Evolutionary conservation across 2,329 filamentous ascomycete genomes (phyloP).

Genomic region (Catunica adiposa): DNA sequence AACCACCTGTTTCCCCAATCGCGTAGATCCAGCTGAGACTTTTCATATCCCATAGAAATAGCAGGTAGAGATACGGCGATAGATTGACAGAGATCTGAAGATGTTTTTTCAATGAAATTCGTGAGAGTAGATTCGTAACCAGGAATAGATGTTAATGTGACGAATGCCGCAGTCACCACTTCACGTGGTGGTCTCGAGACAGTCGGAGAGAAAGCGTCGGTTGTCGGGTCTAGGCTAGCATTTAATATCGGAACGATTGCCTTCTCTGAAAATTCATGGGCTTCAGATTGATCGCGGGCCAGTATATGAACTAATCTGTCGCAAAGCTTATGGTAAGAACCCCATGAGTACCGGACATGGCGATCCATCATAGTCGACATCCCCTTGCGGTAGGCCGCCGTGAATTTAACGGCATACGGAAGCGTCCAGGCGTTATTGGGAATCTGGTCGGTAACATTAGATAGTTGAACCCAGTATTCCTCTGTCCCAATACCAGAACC

Average conservation of each 20-base stretch:
- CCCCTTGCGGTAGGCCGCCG: slow-evolving; percentile 53
- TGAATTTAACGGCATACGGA: slow-evolving; percentile 41
- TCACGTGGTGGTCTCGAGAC: slow-evolving; percentile 10
- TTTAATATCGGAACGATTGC: slow-evolving; percentile 38
- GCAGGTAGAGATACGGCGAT: slow-evolving; percentile 66
- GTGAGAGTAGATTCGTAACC: slow-evolving; percentile 3
- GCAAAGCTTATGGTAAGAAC: slow-evolving; percentile 51
- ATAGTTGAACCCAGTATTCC: slow-evolving; percentile 57
- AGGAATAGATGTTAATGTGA: background rate
- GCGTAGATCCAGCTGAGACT: slow-evolving; percentile 53
- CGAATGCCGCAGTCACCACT: slow-evolving; percentile 9
- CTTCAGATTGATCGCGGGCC: slow-evolving; percentile 25
- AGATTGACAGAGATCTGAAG: slow-evolving; percentile 42
- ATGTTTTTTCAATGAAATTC: slow-evolving; percentile 21
- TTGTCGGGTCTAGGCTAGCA: slow-evolving; percentile 33
- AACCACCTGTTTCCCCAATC: slow-evolving; percentile 54
- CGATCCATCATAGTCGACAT: slow-evolving; percentile 61
- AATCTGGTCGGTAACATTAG: slow-evolving; percentile 44
- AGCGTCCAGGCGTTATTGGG: slow-evolving; percentile 27
- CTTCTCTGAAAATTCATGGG: slow-evolving; percentile 29
- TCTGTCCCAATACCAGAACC: slow-evolving; percentile 65
- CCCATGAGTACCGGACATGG: slow-evolving; percentile 55
- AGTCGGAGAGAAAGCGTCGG: slow-evolving; percentile 24
- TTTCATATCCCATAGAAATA: slow-evolving; percentile 58
- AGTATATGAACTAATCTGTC: slow-evolving; percentile 35